These are phyloP conservation scores for Ascochyta fabae DNA, from an alignment of 2,329 filamentous ascomycete genomes.

Conservation along the genomic window DNA sequence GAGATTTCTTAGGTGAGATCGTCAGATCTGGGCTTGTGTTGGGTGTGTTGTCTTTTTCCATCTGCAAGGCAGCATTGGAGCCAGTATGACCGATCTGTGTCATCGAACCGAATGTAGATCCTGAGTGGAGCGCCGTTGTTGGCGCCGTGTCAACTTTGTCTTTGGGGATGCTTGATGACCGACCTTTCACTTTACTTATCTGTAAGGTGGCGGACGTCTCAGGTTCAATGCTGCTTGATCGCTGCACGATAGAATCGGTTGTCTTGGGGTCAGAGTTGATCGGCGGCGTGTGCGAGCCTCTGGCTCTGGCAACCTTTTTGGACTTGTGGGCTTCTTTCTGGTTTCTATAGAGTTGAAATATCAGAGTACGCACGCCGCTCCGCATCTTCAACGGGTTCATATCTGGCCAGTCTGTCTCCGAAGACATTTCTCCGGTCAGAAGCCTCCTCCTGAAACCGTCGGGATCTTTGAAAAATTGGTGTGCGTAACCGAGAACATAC, in stretches of 20 bases:
- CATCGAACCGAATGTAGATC: not conserved
- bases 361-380: conserved; percentile 66
- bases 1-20: not conserved
- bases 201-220: not conserved
- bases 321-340: conserved; percentile 25
- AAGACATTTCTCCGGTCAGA: conserved; percentile 68
- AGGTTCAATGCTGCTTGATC: not conserved
- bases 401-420: conserved; percentile 61
- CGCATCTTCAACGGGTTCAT: conserved; percentile 66
- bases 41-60: not conserved
- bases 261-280: not conserved
- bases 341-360: conserved; percentile 68
- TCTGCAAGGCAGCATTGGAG: not conserved
- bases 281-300: not conserved
- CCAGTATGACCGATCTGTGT: not conserved
- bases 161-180: not conserved
- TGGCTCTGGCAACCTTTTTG: conserved; percentile 13
- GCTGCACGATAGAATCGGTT: not conserved
- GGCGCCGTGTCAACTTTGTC: not conserved
- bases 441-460: conserved; percentile 72
- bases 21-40: not conserved
- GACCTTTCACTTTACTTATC: not conserved
- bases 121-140: not conserved
- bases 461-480: conserved; percentile 79
- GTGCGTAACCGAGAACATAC: conserved; percentile 82